Evolutionary conservation across 1,284 basidiomycete species (phyloP), one percentile per base, ranked within the genome.

Genomic region (Veloporphyrellus conicus): DNA sequence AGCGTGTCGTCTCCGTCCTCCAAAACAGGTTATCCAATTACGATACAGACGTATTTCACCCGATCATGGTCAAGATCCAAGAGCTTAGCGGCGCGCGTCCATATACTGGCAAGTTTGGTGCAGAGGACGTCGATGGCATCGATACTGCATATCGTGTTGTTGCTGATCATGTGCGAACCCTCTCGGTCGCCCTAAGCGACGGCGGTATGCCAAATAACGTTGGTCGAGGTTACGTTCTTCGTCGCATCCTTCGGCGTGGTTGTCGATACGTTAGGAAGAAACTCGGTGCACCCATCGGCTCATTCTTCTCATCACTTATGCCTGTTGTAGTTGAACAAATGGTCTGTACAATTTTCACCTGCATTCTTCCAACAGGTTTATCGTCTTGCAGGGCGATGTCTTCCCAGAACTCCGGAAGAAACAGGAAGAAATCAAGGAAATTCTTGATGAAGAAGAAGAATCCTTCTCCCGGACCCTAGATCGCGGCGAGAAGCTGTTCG

Each of bases 111-210:
- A 90, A 85, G 62, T 90, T 99, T 54, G 94, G 95, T 44, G 82
- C 79, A n/a, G 92, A 96, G 28, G 95, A 99, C 68, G 74, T 71
- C 33, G 94, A 97, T 64, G 95, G 93, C 7, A 87, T 98, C 52
- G 95, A 99, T 68, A 99, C 93, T 44, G 95, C 95, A 18, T 99
- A 99, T 71, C 85, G 95, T 52, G 91, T 99, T 43, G 86, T 98
- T 45, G 94, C 95, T 5, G 95, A 99, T 70, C 95, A 99, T 68
- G 89, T 97, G 36, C 81, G 96, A 50, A 98, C 96, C 4, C 74
- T 99, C 53, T 93, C 93, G 0, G 93, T 99, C 62, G 95, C 96
- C 31, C 79, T 99, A 57, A 92, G 90, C 53, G 96, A 99, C 62
- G 95, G 95, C 31, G 95, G 96, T 54, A 83, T 96, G 5, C 95